Percentiles rank a stretch among this genome's conserved stretches.
Conservation (phyloP, 495 filamentous ascomycete species). For the Tuber brumale region DNA sequence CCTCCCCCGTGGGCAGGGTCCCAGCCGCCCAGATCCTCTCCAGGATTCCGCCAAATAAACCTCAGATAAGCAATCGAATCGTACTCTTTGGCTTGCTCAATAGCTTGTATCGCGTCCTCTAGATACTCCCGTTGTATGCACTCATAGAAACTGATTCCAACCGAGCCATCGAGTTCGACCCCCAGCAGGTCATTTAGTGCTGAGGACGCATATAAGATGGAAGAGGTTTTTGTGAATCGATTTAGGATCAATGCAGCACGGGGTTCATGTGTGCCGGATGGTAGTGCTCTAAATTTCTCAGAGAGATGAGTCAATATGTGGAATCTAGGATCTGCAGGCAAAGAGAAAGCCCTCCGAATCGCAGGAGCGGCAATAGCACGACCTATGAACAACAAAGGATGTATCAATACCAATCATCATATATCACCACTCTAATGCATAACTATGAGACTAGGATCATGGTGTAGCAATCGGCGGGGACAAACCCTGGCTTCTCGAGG, state of each 20-base stretch:
- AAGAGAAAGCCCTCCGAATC: slow-evolving; percentile 72
- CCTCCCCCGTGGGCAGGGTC: slow-evolving; percentile 44
- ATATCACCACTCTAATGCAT: neutral
- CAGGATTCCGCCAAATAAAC: slow-evolving; percentile 79
- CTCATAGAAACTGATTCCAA: slow-evolving; percentile 70
- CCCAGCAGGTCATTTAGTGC: slow-evolving; percentile 67
- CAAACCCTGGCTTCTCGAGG: slow-evolving; percentile 68
- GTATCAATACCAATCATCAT: slow-evolving; percentile 3
- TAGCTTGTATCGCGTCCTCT: slow-evolving; percentile 63
- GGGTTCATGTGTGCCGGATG: slow-evolving; percentile 62
- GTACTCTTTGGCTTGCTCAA: slow-evolving; percentile 85
- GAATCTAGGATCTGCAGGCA: slow-evolving; percentile 76
- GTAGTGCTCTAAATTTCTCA: slow-evolving; percentile 65
- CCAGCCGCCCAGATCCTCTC: slow-evolving; percentile 40
- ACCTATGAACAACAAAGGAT: slow-evolving; percentile 48
- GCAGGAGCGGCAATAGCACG: slow-evolving; percentile 72
- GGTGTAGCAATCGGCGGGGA: slow-evolving; percentile 16
- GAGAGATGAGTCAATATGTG: slow-evolving; percentile 86
- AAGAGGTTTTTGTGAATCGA: slow-evolving; percentile 73
- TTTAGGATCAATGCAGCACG: slow-evolving; percentile 82
- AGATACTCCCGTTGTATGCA: slow-evolving; percentile 73
- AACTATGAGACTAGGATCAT: slow-evolving; percentile 9
- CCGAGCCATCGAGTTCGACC: slow-evolving; percentile 57
- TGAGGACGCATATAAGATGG: slow-evolving; percentile 79
- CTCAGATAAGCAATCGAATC: slow-evolving; percentile 88